These are phyloP conservation scores for Umbelopsis ramanniana DNA, from an alignment of 192 early-diverging fungal species.

Conservation along the genomic window DNA sequence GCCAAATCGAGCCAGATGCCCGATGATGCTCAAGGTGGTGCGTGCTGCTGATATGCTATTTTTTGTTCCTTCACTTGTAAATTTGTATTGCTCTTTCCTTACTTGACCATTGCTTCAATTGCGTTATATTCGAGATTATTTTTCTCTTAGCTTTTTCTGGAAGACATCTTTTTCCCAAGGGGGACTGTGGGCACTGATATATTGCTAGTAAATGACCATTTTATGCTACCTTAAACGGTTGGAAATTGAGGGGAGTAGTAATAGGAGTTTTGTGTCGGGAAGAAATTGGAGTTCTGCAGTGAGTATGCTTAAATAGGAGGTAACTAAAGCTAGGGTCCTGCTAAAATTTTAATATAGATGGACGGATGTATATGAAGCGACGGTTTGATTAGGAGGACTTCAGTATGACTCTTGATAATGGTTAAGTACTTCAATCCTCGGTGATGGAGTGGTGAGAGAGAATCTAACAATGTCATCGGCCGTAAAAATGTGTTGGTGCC, in stretches of 20 bases:
- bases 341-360: too few relatives aligned
- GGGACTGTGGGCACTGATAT: not conserved
- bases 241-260: not conserved
- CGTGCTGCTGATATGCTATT: not conserved
- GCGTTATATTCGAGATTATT: not conserved
- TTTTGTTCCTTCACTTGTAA: not conserved
- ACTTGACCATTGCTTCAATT: slow-evolving; percentile 30
- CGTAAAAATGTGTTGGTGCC: too few relatives aligned
- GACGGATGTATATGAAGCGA: too few relatives aligned
- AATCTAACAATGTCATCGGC: too few relatives aligned
- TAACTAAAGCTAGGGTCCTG: too few relatives aligned
- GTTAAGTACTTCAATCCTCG: too few relatives aligned
- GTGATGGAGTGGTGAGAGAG: too few relatives aligned
- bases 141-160: not conserved
- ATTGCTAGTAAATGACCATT: not conserved
- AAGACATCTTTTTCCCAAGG: not conserved
- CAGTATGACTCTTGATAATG: too few relatives aligned
- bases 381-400: too few relatives aligned
- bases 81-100: slow-evolving; percentile 11
- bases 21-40: slow-evolving; percentile 13
- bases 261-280: too few relatives aligned
- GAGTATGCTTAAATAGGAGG: not conserved
- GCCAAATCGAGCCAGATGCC: slow-evolving; percentile 6
- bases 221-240: not conserved
- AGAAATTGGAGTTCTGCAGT: not conserved